phyloP scores from a whole-genome alignment of 768 basidiomycete genomes.

The Psilocybe subaeruginosa region DNA sequence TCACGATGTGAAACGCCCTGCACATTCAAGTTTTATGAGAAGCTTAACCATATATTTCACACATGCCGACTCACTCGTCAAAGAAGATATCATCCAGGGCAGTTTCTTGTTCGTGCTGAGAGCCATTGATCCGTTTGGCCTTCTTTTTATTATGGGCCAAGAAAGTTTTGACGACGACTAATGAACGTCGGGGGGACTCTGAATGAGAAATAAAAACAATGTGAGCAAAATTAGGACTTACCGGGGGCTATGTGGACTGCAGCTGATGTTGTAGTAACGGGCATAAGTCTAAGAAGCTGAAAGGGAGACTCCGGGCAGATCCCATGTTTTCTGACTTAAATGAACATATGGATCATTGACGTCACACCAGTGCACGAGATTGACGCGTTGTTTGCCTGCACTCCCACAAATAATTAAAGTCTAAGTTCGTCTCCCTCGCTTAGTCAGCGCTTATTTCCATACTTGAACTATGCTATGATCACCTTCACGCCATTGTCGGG shows the following conservation, averaged over 20 bases:
- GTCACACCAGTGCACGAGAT: slow-evolving; percentile 20
- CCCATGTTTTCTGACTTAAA: slow-evolving; percentile 9
- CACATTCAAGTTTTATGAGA: not conserved
- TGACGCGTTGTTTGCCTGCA: slow-evolving; percentile 20
- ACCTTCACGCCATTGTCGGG: slow-evolving; percentile 93
- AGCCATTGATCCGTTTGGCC: slow-evolving; percentile 37
- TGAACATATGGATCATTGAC: slow-evolving; percentile 17
- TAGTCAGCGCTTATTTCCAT: slow-evolving; percentile 14
- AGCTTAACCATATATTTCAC: not conserved
- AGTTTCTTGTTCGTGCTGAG: slow-evolving; percentile 40
- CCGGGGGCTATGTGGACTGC: slow-evolving; percentile 58
- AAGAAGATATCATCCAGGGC: slow-evolving; percentile 67
- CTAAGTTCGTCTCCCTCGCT: slow-evolving; percentile 1
- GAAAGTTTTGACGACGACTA: slow-evolving; percentile 60
- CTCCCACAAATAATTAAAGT: not conserved
- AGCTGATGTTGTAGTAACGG: slow-evolving; percentile 56
- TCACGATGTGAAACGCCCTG: slow-evolving; percentile 73
- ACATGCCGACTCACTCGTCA: slow-evolving; percentile 54
- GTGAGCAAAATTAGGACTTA: slow-evolving; percentile 19
- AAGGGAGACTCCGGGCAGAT: slow-evolving; percentile 3
- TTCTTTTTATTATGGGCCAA: slow-evolving; percentile 48
- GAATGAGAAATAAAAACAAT: not conserved
- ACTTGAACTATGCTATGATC: slow-evolving; percentile 62
- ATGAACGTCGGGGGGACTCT: not conserved
- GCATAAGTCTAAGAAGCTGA: slow-evolving; percentile 35